Evolutionary conservation across 345 rosid genomes (phyloP).

Genomic region (Nasturtium officinale): DNA sequence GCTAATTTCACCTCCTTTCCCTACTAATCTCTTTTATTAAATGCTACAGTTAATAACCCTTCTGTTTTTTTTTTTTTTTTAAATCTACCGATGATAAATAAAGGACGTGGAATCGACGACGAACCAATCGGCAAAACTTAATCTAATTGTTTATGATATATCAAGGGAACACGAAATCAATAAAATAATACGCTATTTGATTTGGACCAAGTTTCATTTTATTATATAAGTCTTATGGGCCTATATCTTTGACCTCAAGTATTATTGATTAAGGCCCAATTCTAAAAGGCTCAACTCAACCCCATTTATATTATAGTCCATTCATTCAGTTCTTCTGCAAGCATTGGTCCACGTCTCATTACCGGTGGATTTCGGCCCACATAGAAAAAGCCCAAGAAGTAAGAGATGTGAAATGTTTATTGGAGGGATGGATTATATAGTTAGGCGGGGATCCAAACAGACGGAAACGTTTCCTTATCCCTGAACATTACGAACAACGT

Average conservation of each 20-base stretch:
- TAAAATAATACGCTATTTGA: not conserved
- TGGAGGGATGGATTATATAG: not conserved
- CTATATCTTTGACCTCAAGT: not conserved
- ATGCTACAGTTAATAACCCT: slow-evolving; percentile 3
- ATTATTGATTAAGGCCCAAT: not conserved
- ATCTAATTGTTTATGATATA: not conserved
- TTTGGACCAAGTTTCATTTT: not conserved
- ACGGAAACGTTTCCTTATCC: slow-evolving; percentile 27
- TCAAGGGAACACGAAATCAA: slow-evolving; percentile 14
- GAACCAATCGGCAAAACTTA: slow-evolving; percentile 13
- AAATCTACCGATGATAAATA: slow-evolving; percentile 21
- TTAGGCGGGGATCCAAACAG: slow-evolving; percentile 17
- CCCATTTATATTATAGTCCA: not conserved
- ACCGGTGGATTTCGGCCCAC: too few species aligned
- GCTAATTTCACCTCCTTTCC: slow-evolving; percentile 28
- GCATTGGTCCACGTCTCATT: too few species aligned
- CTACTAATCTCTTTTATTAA: slow-evolving; percentile 14
- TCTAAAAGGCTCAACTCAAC: not conserved
- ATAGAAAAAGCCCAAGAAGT: not conserved
- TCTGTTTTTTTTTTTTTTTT: too few species aligned
- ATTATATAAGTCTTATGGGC: not conserved
- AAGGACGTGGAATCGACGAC: slow-evolving; percentile 28
- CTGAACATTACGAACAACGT: slow-evolving; percentile 3
- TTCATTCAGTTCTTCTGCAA: not conserved
- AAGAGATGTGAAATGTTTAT: too few species aligned